Evolutionary conservation across 2,329 filamentous ascomycete genomes (phyloP), one percentile per base, ranked within the genome.

Genomic region (Fusarium nisikadoi): DNA sequence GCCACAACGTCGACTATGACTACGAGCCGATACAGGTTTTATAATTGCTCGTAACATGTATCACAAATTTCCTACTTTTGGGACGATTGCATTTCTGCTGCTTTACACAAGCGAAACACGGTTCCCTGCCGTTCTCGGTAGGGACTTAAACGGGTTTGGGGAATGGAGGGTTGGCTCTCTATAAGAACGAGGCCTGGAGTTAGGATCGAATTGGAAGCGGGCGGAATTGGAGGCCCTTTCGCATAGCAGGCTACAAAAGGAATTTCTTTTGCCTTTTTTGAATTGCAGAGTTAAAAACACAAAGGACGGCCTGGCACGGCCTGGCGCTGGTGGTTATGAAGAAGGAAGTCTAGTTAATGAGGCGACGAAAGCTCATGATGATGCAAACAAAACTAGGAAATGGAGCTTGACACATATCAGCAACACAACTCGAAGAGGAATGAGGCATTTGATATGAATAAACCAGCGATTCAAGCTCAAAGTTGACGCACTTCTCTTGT

Each of bases 31-130:
- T 12, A 57, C 49, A 58, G 52, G 55, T 66, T 68, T 71, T 54
- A 71, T 62, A 65, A 68, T 61, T 64, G 59, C 68, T 76, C 70
- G 69, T 75, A 75, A 70, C 71, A 77, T 80, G 77, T 80, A 80
- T 74, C 74, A 80, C 74, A 74, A 75, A 58, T 64, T 67, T 76
- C 62, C 55, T 58, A 65, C 55, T 71, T 72, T 71, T 73, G 47
- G 53, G 63, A 70, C 54, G 52, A 68, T 70, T 63, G 71, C 52
- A 68, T 74, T 77, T 77, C 53, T 67, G 50, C 63, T 64, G 65
- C 65, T 64, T 63, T 36, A 29, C 27, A 55, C 41, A 50, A 67
- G 71, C 64, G 65, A 53, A 45, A 62, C 27, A 72, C 39, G 64
- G 57, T 61, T 75, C 62, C 43, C 53, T 49, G 43, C 53, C 61